Percentiles rank a stretch among this genome's conserved stretches.
Evolutionary conservation across 345 rosid species (phyloP).

Genomic region (Schrenkiella parvula): DNA sequence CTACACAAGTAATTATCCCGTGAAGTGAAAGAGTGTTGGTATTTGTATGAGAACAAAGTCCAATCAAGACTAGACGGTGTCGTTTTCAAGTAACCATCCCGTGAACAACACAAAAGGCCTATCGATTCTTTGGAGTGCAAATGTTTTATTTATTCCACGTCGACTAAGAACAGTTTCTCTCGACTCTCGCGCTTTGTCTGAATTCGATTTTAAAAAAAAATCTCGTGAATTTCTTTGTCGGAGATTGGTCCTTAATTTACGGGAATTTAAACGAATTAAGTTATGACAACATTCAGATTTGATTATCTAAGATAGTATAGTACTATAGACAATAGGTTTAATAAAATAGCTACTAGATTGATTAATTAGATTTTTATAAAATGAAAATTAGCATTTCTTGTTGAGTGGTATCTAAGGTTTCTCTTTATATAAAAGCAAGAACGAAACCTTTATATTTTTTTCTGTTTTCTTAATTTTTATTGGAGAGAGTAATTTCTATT

Average conservation of each 20-base stretch:
- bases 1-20: background rate
- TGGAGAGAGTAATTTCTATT: background rate
- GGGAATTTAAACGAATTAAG: background rate
- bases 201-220: background rate
- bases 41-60: background rate
- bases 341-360: background rate
- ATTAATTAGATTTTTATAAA: background rate
- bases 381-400: background rate
- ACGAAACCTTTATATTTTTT: background rate
- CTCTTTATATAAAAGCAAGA: slow-evolving; percentile 9
- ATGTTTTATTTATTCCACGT: slow-evolving; percentile 4
- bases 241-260: slow-evolving; percentile 31
- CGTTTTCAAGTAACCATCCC: slow-evolving; percentile 8
- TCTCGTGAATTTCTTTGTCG: slow-evolving; percentile 36
- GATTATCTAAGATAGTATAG: background rate
- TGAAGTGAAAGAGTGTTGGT: slow-evolving; percentile 18
- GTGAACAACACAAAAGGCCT: slow-evolving; percentile 5
- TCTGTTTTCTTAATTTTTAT: background rate
- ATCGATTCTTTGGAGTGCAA: background rate
- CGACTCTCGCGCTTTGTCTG: slow-evolving; percentile 26
- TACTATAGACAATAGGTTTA: no score
- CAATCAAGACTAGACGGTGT: background rate
- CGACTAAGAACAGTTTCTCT: slow-evolving; percentile 22
- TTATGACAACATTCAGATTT: background rate
- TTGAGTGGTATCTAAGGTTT: slow-evolving; percentile 31